Conservation (phyloP, 2,329 filamentous ascomycete species). For the Fusarium annulatum region DNA sequence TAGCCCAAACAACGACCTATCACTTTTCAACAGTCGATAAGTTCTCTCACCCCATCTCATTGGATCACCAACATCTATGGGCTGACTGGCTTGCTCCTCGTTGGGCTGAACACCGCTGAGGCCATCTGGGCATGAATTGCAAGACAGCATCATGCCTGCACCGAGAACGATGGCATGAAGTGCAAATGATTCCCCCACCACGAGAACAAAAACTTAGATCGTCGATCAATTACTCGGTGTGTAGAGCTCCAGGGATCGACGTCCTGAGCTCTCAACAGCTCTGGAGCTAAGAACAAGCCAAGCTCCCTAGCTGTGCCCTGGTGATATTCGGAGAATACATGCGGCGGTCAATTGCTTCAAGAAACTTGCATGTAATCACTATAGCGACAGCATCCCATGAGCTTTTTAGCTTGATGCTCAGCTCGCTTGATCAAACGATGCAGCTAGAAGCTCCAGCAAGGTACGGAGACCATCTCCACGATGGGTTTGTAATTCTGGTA, state of each 20-base stretch:
- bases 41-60: slow-evolving; percentile 2
- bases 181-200: slow-evolving; percentile 21
- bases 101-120: slow-evolving; percentile 34
- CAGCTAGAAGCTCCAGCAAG: slow-evolving; percentile 27
- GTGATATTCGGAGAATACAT: slow-evolving; percentile 26
- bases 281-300: slow-evolving; percentile 29
- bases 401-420: slow-evolving; percentile 32
- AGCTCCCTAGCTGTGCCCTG: slow-evolving; percentile 29
- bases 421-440: slow-evolving; percentile 35
- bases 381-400: slow-evolving; percentile 34
- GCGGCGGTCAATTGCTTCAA: slow-evolving; percentile 34
- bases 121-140: slow-evolving; percentile 30
- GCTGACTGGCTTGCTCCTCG: slow-evolving; percentile 27
- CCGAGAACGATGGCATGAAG: slow-evolving; percentile 14
- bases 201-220: slow-evolving; percentile 21
- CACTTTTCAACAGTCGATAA: slow-evolving; percentile 26
- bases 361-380: slow-evolving; percentile 28
- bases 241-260: slow-evolving; percentile 29
- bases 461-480: slow-evolving; percentile 29
- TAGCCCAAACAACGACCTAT: slow-evolving; percentile 29
- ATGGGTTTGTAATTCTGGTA: slow-evolving; percentile 8
- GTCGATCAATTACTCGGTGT: slow-evolving; percentile 35
- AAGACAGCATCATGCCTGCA: slow-evolving; percentile 18
- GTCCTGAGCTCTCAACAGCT: slow-evolving; percentile 23
- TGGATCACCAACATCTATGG: slow-evolving; percentile 24